Percentiles rank a stretch among this genome's conserved stretches.
These are phyloP conservation scores for Leccinum incarnatum DNA, from an alignment of 768 basidiomycete genomes.

Conservation along the genomic window DNA sequence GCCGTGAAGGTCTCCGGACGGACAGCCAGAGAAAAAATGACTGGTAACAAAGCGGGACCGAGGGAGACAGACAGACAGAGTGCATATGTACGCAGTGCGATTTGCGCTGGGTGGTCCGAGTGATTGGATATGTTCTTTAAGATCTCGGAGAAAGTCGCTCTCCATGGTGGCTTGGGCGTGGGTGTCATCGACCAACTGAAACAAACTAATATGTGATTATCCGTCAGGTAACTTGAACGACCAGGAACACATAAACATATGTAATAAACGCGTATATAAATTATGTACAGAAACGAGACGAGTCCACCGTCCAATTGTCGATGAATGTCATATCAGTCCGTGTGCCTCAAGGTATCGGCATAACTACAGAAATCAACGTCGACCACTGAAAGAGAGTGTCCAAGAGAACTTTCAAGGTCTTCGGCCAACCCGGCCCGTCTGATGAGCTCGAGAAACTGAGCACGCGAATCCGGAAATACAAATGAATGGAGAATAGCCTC, in stretches of 20 bases:
- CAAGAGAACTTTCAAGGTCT: constrained; percentile 24
- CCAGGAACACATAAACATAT: neutral
- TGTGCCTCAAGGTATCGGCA: constrained; percentile 19
- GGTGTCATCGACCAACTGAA: constrained; percentile 5
- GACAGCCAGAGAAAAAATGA: constrained; percentile 38
- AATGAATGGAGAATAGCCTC: constrained; percentile 55
- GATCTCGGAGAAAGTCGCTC: neutral
- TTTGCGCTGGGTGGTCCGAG: constrained; percentile 50
- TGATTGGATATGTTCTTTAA: constrained; percentile 27
- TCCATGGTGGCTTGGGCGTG: constrained; percentile 4
- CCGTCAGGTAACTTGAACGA: neutral
- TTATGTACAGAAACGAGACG: neutral
- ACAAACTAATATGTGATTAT: neutral
- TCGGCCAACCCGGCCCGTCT: constrained; percentile 42
- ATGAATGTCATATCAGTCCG: constrained; percentile 1
- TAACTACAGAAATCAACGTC: constrained; percentile 75
- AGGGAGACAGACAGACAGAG: constrained; percentile 64
- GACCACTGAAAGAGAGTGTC: constrained; percentile 29
- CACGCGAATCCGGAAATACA: constrained; percentile 75
- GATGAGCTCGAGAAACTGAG: constrained; percentile 58
- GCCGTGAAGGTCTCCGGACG: constrained; percentile 25
- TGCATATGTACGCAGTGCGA: constrained; percentile 65
- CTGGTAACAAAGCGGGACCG: constrained; percentile 60
- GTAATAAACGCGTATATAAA: constrained; percentile 2
- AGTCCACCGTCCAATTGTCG: neutral